Evolutionary conservation across 768 basidiomycete genomes (phyloP).

Genomic region (Boletus sensibilis): DNA sequence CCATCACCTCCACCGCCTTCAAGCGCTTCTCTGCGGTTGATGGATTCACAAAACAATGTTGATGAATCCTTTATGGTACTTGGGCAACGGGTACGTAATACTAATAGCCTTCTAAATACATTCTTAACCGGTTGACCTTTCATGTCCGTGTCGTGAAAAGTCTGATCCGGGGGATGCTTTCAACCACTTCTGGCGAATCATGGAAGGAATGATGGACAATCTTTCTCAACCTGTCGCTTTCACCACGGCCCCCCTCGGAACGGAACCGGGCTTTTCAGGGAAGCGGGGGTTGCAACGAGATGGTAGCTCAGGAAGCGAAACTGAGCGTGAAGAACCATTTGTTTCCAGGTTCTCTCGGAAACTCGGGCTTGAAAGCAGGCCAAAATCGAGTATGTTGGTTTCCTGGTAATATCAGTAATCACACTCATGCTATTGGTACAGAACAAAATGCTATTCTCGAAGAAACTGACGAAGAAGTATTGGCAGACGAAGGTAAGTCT

Average conservation of each 20-base stretch:
- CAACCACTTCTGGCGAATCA: conserved; percentile 86
- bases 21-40: conserved; percentile 33
- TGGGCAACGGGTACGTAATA: conserved; percentile 61
- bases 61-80: conserved; percentile 91
- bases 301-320: conserved; percentile 60
- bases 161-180: conserved; percentile 85
- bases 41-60: conserved; percentile 61
- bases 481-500: conserved; percentile 60
- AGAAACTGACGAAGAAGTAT: conserved; percentile 61
- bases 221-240: conserved; percentile 81
- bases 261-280: conserved; percentile 29
- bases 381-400: conserved; percentile 22
- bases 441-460: conserved; percentile 27
- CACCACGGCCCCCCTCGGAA: conserved; percentile 71
- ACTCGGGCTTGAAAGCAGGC: conserved; percentile 27
- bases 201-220: conserved; percentile 84
- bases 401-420: background rate
- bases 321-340: conserved; percentile 65
- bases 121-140: conserved; percentile 3
- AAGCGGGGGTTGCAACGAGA: conserved; percentile 41
- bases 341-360: conserved; percentile 54
- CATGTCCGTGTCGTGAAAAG: conserved; percentile 33
- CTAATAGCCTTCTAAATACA: conserved; percentile 11
- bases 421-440: conserved; percentile 14
- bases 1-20: conserved; percentile 49